Evolutionary conservation across 1,139 yeast genomes (phyloP), one percentile per base, ranked within the genome.

Genomic region (Martiniozyma asiatica): DNA sequence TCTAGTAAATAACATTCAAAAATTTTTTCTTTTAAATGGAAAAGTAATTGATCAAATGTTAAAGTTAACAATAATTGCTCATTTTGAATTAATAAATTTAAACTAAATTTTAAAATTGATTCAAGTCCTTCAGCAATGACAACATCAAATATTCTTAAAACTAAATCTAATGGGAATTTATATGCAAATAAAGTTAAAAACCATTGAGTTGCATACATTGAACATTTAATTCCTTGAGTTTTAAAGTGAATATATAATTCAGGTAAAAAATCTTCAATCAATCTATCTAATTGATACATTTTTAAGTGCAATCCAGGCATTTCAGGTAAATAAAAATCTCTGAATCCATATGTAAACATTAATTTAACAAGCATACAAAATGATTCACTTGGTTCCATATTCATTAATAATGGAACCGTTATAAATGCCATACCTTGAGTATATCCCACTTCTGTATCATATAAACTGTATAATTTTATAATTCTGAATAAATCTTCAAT

Each of bases 171-270:
- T 10, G 98, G 97, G 53, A 87, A 82, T 48, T 81, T 80, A 59
- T 89, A 89, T 10, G 95, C 94, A 58, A 89, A 89, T 42, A 89
- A 67, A 0, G 98, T 89, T 44, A 85, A 63, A 49, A 89, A 85
- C 97, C 97, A 89, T 53, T 89, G 96, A 1, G 89, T 72, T 0
- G 95, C 96, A 59, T 82, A 89, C 96, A 87, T 87, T 14, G 89
- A 77, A 1, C 94, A 77, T 38, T 77, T 70, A 14, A 89, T 74
- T 4, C 96, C 96, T 51, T 84, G 89, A 39, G 82, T 73, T 16
- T 69, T 65, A 46, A 89, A 59, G 57, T 89, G 96, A 34, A 71
- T 68, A 51, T 75, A 73, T 30, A 89, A 63, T 6, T 63, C 62
- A 0, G 94, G 94, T 14, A 72, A 57, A 23, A 63, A 56, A 35